These are phyloP conservation scores for Pseudonitzschia multistriata DNA, from an alignment of 108 stramenopile genomes.

Conservation along the genomic window DNA sequence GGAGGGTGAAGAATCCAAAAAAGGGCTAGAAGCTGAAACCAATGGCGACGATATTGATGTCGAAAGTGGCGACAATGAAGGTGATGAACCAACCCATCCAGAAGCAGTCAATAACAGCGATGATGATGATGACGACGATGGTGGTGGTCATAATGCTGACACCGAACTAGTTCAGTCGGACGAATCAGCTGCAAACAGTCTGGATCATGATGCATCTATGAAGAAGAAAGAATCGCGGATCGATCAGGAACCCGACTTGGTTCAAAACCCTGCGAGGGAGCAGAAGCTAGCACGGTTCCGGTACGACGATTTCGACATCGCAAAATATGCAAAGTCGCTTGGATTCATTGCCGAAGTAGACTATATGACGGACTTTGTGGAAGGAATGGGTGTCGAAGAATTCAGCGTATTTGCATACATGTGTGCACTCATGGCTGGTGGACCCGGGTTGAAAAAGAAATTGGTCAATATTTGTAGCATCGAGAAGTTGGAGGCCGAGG, in stretches of 20 bases:
- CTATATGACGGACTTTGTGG: constrained; percentile 1
- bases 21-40: not conserved
- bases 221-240: too few relatives aligned
- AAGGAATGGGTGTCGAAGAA: constrained; percentile 68
- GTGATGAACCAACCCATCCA: not conserved
- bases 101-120: not conserved
- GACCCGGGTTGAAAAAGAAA: constrained; percentile 36
- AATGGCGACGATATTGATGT: not conserved
- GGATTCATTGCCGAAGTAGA: constrained; percentile 26
- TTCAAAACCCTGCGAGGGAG: too few relatives aligned
- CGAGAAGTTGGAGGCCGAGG: constrained; percentile 58
- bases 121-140: not conserved
- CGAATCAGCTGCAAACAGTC: not conserved
- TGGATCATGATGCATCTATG: too few relatives aligned
- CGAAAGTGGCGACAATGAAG: not conserved
- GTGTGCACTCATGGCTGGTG: constrained; percentile 3
- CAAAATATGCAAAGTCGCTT: constrained; percentile 12
- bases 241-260: too few relatives aligned
- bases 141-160: too few relatives aligned
- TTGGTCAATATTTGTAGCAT: constrained; percentile 42
- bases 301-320: constrained; percentile 20
- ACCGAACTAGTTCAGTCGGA: not conserved
- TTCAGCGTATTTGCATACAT: constrained; percentile 71
- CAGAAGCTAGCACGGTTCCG: too few relatives aligned
- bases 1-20: not conserved